These are phyloP conservation scores for Chaetoscypha palmicola DNA, from an alignment of 2,329 filamentous ascomycete species.

Conservation along the genomic window DNA sequence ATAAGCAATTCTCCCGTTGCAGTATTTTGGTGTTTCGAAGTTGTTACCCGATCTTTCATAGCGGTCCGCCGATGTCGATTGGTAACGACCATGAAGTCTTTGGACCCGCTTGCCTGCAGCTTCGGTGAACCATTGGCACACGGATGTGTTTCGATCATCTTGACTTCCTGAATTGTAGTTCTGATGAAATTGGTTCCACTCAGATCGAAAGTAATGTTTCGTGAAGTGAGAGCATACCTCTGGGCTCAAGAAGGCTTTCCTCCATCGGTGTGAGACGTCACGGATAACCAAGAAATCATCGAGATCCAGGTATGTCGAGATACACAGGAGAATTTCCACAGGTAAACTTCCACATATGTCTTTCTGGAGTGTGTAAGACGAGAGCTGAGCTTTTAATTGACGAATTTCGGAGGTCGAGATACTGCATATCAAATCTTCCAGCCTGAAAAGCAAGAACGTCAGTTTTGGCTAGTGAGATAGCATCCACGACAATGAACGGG, in stretches of 20 bases:
- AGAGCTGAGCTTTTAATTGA: constrained; percentile 13
- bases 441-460: no score
- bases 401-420: constrained; percentile 16
- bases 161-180: background rate
- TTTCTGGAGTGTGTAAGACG: constrained; percentile 8
- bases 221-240: constrained; percentile 12
- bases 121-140: constrained; percentile 4
- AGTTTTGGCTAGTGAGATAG: no score
- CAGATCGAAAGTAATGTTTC: constrained; percentile 4
- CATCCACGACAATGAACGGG: no score
- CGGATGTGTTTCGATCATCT: background rate
- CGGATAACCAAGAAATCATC: constrained; percentile 21
- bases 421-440: constrained; percentile 14
- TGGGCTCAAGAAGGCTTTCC: constrained; percentile 14
- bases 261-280: constrained; percentile 22
- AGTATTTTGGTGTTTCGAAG: constrained; percentile 12
- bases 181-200: background rate
- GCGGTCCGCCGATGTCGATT: background rate
- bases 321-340: constrained; percentile 16
- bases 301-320: constrained; percentile 19
- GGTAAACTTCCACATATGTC: constrained; percentile 17
- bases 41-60: background rate
- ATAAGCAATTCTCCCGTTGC: constrained; percentile 21
- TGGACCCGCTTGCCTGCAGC: constrained; percentile 5
- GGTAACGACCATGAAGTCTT: constrained; percentile 6